Conservation (phyloP, 225 moss, liverwort and hornwort genomes). For the Pseudoscleropodium purum region DNA sequence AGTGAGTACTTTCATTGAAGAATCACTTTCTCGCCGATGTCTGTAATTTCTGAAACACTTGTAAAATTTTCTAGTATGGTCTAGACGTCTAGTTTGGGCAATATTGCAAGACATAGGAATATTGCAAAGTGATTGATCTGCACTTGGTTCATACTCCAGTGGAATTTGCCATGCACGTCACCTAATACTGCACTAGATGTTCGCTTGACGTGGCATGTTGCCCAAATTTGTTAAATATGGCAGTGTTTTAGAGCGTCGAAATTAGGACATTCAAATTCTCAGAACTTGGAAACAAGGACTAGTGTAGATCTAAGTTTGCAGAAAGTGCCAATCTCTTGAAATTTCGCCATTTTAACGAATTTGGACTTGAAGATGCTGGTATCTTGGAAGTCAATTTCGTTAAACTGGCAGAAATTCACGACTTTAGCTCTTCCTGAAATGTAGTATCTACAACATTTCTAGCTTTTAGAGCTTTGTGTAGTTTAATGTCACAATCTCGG, state of each 20-base stretch:
- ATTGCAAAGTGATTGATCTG: no score
- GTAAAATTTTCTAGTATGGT: neutral
- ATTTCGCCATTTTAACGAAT: neutral
- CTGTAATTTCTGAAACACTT: neutral
- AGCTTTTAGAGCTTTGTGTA: no score
- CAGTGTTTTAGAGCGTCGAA: neutral
- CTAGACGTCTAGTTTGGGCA: neutral
- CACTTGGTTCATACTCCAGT: neutral
- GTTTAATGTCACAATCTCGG: no score
- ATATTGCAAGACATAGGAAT: neutral
- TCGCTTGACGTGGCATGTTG: neutral
- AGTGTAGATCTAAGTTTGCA: neutral
- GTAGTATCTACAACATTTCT: no score
- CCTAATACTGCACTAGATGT: neutral
- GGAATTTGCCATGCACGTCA: neutral
- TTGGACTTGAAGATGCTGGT: neutral
- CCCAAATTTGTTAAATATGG: neutral
- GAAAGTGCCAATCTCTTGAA: no score
- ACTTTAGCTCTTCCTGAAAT: neutral
- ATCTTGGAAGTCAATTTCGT: neutral
- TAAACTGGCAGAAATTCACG: neutral
- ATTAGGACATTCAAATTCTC: neutral
- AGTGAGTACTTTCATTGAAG: conserved; percentile 12
- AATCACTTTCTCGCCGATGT: neutral
- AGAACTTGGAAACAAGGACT: neutral